These are phyloP conservation scores for Ganoderma boninense DNA, from an alignment of 1,284 basidiomycete genomes.

Conservation along the genomic window DNA sequence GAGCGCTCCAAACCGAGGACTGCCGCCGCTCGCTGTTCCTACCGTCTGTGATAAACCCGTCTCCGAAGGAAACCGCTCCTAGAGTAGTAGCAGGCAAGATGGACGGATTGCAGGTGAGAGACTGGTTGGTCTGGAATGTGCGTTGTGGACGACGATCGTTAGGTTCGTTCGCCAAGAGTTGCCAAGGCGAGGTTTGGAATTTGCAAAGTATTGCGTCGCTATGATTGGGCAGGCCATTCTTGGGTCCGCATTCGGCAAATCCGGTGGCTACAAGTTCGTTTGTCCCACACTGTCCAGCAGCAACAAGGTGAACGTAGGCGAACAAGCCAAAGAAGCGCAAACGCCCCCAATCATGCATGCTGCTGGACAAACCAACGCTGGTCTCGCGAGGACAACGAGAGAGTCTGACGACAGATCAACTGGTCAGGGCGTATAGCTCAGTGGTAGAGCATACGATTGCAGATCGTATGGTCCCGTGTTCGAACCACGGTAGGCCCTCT, in stretches of 20 bases:
- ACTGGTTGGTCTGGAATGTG: too few species aligned
- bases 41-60: neutral
- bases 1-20: too few species aligned
- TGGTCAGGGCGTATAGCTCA: constrained; percentile 12
- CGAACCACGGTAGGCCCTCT: constrained; percentile 17
- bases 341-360: too few species aligned
- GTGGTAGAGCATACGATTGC: constrained; percentile 21
- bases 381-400: too few species aligned
- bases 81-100: neutral
- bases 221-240: too few species aligned
- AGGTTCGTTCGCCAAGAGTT: neutral
- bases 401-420: neutral
- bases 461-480: constrained; percentile 17
- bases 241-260: too few species aligned
- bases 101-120: neutral
- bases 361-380: too few species aligned
- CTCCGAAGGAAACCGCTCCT: too few species aligned
- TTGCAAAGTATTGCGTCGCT: neutral
- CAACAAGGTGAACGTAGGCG: too few species aligned
- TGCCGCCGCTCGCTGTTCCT: too few species aligned
- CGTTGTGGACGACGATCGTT: neutral
- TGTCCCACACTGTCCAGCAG: neutral
- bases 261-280: too few species aligned
- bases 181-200: neutral
- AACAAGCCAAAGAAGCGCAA: too few species aligned